Base-by-base conservation (phyloP, 2,329 filamentous ascomycete species). In the Orbilia quercus region DNA sequence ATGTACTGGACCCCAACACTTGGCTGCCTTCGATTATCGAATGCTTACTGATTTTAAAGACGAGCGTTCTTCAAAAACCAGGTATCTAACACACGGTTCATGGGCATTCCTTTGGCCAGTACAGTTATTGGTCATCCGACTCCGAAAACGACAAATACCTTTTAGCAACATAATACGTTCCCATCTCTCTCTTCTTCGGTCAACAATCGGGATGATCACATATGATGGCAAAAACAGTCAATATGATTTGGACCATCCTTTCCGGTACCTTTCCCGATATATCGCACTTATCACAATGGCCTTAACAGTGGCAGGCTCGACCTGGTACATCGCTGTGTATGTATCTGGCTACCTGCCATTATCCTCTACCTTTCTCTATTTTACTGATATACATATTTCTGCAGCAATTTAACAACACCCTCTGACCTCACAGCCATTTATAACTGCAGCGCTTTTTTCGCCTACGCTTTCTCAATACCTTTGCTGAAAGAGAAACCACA, bases 381-480 rank as follows among this genome's bases (percentile, higher is more conserved):
- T 42, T 42, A 34, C 51, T 64, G 38, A 63, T 12, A 5, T 23
- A n/a, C n/a, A 9, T 25, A 22, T 31, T 7, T 23, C 40, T 69
- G 20, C 16, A 73, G 69, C 11, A 91, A 92, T 81, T 82, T 96
- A 84, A 99, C 95, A 0, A 96, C 91, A 2, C 90, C 95, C 1
- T 92, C 90, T 76, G 95, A 99, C 81, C 82, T 99, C 77, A 99
- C 95, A 0, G 95, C 95, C 60, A 99, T 99, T 78, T 99, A 99
- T 85, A 99, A 99, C 82, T 99, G 95, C 84, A 96, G 91, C 59
- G 94, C 95, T 69, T 99, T 99, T 82, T 99, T 99, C 80, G 95
- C 95, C 53, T 99, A 99, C 80, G 94, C 91, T 11, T 99, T 99
- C 80, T 96, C 91, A 48, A 92, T 99, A 47, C 92, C 93, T 0